Base-by-base conservation (phyloP, 2,329 filamentous ascomycete genomes). In the Coleophoma eucalyptorum region DNA sequence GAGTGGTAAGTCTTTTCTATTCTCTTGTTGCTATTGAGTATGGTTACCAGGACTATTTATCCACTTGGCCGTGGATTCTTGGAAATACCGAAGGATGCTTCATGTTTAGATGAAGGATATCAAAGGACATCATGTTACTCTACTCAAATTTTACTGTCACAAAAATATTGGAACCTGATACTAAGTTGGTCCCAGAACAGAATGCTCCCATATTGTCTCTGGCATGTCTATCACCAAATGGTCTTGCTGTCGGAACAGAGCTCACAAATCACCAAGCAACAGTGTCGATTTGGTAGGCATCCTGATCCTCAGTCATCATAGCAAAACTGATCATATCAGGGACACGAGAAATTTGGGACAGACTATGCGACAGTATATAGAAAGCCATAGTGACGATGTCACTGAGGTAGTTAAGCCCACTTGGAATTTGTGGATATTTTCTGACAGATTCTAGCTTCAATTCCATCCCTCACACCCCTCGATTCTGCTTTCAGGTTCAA, bases 221-320 rank as follows among this genome's bases (percentile, higher is more conserved):
- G 44, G 84, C 86, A 1, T 74, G 83, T 56, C 79, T 74, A 10
- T 62, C 69, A 11, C 77, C 77, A 13, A 79, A 83, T 58, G 75
- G 81, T 3, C 70, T 93, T 16, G 87, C 84, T 19, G 82, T 84
- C 7, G 89, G 89, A 32, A 90, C 88, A 1, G 89, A 93, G 62
- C 73, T 89, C 35, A 79, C 81, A 38, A 80, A 85, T 58, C 76
- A 83, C 65, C 75, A 79, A 51, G 80, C 83, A 15, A 80, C 79
- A 5, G 79, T 87, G 43, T 62, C 79, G 38, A 69, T 86, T 55
- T 87, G 83, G 83, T 84, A 66, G 53, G 70, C 55, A 4, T n/a
- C 49, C 44, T 41, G 16, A 8, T 26, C n/a, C 19, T 26, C 21
- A 26, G 12, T n/a, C 38, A 18, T 37, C 1, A 37, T n/a, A 20